Evolutionary conservation across 176 grass and related monocot species (phyloP), one percentile per base, ranked within the genome.

Genomic region (Musa troglodytarum): DNA sequence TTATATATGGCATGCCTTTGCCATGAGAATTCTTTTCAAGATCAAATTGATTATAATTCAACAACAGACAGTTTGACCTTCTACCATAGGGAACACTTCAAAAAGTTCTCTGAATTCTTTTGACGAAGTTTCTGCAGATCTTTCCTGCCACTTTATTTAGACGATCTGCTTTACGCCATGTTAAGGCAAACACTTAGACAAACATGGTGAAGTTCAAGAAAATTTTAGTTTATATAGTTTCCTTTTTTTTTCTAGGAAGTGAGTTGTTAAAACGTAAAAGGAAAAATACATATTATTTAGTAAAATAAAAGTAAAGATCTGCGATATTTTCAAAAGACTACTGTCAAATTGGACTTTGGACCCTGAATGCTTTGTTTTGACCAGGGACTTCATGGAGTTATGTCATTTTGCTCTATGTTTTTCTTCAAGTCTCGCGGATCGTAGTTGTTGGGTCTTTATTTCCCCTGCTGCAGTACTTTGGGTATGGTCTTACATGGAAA

Each of bases 381-480:
- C 53, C 79, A 97, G 94, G 90, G 22, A 68, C 74, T 87, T 93
- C 94, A 54, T 97, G 94, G 94, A 86, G 88, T 62, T 93, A 90
- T 75, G 85, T 97, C 66, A 62, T 97, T 54, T 80, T 97, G 50
- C 87, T 97, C 15, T 97, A 97, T 83, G 77, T 87, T 71, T 93
- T 85, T 80, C 87, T 97, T 14, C 94, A 85, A 83, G 66, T 85
- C 65, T 88, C 94, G 2, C 87, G 94, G 15, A 65, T 81, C 53
- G 34, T 93, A 76, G 93, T 97, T 82, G 93, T 97, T 43, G 72
- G 72, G 80, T 55, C 80, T 24, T 77, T 97, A 67, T 97, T 85
- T 88, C 93, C 93, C 17, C 65, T 97, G 29, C 76, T 97, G 65
- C 77, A 52, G 65, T 83, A 88, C 76, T 97, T 93, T 77, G 93